Percentiles rank a stretch among this genome's conserved stretches.
Conservation (phyloP, 495 filamentous ascomycete genomes). For the Lophiotrema nucula region DNA sequence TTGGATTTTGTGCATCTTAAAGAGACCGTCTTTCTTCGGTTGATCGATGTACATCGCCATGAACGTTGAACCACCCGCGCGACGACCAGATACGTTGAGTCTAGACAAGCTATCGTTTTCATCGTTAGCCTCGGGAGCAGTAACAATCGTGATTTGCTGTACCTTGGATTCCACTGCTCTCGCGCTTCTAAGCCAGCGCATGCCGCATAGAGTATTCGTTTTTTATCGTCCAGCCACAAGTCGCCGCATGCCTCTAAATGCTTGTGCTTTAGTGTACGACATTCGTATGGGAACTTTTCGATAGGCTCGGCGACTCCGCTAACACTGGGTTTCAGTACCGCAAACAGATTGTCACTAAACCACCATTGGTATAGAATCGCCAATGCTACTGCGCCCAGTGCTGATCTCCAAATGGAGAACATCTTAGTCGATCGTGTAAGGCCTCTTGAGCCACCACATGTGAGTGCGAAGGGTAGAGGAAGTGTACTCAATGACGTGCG, state of each 20-base stretch:
- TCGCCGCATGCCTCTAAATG: conserved; percentile 46
- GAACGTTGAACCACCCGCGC: neutral
- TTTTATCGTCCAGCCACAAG: conserved; percentile 43
- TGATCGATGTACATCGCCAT: conserved; percentile 12
- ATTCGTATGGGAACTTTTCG: conserved; percentile 12
- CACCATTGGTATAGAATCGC: conserved; percentile 1
- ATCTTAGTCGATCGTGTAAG: too few relatives aligned
- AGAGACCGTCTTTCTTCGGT: conserved; percentile 2
- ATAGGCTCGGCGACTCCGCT: neutral
- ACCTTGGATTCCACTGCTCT: conserved; percentile 36
- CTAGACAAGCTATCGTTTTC: neutral
- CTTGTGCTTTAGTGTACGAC: conserved; percentile 13
- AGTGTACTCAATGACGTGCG: too few relatives aligned
- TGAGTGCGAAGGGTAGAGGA: too few relatives aligned
- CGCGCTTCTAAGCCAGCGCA: conserved; percentile 38
- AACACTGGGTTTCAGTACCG: neutral
- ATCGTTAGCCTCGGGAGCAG: neutral
- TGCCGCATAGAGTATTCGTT: conserved; percentile 41
- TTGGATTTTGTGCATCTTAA: conserved; percentile 12
- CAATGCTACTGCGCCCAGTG: too few relatives aligned
- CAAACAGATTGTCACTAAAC: neutral
- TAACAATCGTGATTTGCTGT: too few relatives aligned
- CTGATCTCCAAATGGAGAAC: too few relatives aligned
- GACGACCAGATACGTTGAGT: conserved; percentile 7
- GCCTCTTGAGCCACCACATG: too few relatives aligned